Evolutionary conservation across 148 eudicot species (phyloP).

Genomic region (Silene uniflora): DNA sequence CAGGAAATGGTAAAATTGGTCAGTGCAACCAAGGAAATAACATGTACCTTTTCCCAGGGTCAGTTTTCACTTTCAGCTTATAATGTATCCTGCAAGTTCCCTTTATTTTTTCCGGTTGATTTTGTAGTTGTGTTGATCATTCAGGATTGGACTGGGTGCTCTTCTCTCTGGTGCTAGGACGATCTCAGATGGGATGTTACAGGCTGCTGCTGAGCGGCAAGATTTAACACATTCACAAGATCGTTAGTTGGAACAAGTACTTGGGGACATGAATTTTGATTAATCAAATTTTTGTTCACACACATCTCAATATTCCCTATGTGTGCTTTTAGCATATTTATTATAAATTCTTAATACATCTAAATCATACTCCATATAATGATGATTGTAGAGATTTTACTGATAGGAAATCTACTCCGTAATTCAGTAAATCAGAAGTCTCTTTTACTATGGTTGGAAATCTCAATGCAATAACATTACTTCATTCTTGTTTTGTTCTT

Average conservation of each 20-base stretch:
- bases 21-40: constrained; percentile 96
- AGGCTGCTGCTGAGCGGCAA: constrained; percentile 97
- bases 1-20: constrained; percentile 83
- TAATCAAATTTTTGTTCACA: background rate
- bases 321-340: background rate
- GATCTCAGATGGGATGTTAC: constrained; percentile 96
- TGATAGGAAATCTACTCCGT: background rate
- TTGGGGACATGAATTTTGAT: background rate
- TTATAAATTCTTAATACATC: background rate
- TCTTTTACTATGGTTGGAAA: background rate
- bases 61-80: constrained; percentile 26
- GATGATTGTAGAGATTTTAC: background rate
- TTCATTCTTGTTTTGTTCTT: constrained; percentile 5
- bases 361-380: background rate
- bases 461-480: background rate
- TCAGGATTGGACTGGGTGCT: constrained; percentile 96
- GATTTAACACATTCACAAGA: background rate
- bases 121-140: constrained; percentile 8
- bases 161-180: constrained; percentile 80
- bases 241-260: background rate
- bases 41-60: constrained; percentile 99
- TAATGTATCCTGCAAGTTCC: background rate
- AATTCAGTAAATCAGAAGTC: background rate
- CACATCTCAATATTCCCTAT: background rate
- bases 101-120: constrained; percentile 3